Base-by-base conservation (phyloP, 1,284 basidiomycete species). In the Pseudozyma sp. region DNA sequence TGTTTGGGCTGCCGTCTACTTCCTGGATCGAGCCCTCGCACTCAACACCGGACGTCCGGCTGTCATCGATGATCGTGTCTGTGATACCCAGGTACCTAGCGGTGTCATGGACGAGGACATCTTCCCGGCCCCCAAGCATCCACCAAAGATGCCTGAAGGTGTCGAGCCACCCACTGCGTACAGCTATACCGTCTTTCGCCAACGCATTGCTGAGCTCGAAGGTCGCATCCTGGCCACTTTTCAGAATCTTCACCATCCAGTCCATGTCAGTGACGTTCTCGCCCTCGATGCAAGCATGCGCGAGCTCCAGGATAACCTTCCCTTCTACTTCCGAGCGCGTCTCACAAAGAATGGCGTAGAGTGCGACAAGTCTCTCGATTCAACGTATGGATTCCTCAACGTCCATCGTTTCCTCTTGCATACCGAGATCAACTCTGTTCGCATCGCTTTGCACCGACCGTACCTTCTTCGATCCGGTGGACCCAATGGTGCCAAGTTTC, bases 331-430 rank as follows among this genome's bases (percentile, higher is more conserved):
- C 34, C 72, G 61, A 25, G 68, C 67, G 0, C 40, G 47, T 1
- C 64, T 74, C 35, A 70, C 63, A 19, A 56, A 66, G 25, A 52
- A 65, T 21, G 59, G 70, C 36, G 59, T 77, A 19, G 64, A 74
- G 10, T 64, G 66, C 52, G 76, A 79, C 68, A 68, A 61, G 39
- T 75, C 64, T 13, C 76, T 77, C 54, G 80, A 83, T 52, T 55
- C 59, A 8, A 62, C 54, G 35, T 82, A 73, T 40, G 70, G 72
- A 43, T 82, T 76, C 42, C 60, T 83, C 51, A 65, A 72, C 44
- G 59, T 77, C 18, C 81, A 83, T 47, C 81, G 80, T 53, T 79
- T 72, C 54, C 66, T 80, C 18, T 50, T 82, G 25, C 75, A 79
- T 49, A 77, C 75, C 55, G 80, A 84, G 52, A 70, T 83, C 73